Evolutionary conservation across 441 rosid species (phyloP).

Genomic region (Iberis amara): DNA sequence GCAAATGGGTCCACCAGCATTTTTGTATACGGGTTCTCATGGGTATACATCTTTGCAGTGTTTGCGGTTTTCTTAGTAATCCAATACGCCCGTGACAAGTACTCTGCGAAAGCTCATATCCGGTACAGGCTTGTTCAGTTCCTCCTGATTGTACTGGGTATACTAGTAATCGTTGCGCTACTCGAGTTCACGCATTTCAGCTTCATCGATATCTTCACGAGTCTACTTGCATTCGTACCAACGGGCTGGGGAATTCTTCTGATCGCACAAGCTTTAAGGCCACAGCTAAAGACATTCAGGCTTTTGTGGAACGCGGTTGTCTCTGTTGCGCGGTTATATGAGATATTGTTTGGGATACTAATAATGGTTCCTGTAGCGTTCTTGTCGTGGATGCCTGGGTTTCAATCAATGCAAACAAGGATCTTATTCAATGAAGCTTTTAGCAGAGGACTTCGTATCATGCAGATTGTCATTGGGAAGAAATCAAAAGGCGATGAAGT

Average conservation of each 20-base stretch:
- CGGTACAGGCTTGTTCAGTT: conserved; percentile 78
- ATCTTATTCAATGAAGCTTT: conserved; percentile 37
- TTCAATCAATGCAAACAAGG: conserved; percentile 88
- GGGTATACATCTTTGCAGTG: conserved; percentile 55
- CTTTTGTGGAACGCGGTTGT: conserved; percentile 54
- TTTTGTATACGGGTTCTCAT: conserved; percentile 60
- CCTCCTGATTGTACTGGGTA: conserved; percentile 48
- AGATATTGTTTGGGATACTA: conserved; percentile 68
- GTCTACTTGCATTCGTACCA: conserved; percentile 82
- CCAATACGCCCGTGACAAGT: conserved; percentile 62
- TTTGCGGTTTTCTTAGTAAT: conserved; percentile 44
- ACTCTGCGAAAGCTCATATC: conserved; percentile 65
- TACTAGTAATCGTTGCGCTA: conserved; percentile 50
- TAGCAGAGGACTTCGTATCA: conserved; percentile 74
- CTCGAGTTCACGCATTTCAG: conserved; percentile 54
- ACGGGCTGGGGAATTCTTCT: conserved; percentile 80
- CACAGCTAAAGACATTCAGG: conserved; percentile 28
- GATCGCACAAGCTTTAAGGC: conserved; percentile 53
- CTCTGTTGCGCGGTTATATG: conserved; percentile 70
- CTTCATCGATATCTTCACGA: conserved; percentile 64
- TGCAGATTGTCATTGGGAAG: conserved; percentile 77
- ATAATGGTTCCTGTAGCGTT: conserved; percentile 79
- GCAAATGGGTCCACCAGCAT: conserved; percentile 57
- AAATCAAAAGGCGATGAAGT: conserved; percentile 44
- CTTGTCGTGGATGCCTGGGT: conserved; percentile 89